Conservation (phyloP, 768 basidiomycete genomes). For the Termitomyces sp. region DNA sequence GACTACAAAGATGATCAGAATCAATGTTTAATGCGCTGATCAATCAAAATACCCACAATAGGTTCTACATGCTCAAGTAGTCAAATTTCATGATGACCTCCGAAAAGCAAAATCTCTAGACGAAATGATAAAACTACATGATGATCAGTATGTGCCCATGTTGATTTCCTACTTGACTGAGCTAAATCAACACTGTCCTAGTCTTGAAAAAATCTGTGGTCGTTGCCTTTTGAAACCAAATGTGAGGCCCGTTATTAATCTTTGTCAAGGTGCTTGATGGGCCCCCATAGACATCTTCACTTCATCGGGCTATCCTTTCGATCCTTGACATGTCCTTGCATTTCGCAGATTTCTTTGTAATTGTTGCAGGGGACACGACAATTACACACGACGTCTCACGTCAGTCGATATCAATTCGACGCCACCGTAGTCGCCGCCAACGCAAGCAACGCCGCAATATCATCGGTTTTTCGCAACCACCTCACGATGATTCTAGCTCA, state of each 20-base stretch:
- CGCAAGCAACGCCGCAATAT: constrained; percentile 48
- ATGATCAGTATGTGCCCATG: constrained; percentile 51
- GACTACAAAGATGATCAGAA: constrained; percentile 10
- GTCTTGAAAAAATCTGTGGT: constrained; percentile 48
- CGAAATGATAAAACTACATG: constrained; percentile 66
- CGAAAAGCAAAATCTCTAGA: constrained; percentile 58
- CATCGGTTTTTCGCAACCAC: constrained; percentile 51
- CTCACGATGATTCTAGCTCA: constrained; percentile 29
- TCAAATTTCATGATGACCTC: constrained; percentile 53
- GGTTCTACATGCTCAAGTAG: constrained; percentile 65
- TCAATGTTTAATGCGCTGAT: neutral
- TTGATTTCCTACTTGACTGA: neutral
- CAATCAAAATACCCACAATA: constrained; percentile 17
- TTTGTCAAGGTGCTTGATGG: neutral
- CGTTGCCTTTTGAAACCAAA: constrained; percentile 61
- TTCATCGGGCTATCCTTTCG: constrained; percentile 60
- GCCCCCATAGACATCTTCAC: constrained; percentile 47
- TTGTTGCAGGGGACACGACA: constrained; percentile 54
- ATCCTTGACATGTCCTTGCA: constrained; percentile 70
- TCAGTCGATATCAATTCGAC: constrained; percentile 44
- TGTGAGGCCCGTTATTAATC: constrained; percentile 27
- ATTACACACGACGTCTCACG: constrained; percentile 52
- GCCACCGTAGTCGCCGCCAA: constrained; percentile 60
- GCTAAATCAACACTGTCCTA: neutral
- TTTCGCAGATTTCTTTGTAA: constrained; percentile 58